phyloP scores from a whole-genome alignment of 1,284 basidiomycete species.

The Trichosporon sp. region DNA sequence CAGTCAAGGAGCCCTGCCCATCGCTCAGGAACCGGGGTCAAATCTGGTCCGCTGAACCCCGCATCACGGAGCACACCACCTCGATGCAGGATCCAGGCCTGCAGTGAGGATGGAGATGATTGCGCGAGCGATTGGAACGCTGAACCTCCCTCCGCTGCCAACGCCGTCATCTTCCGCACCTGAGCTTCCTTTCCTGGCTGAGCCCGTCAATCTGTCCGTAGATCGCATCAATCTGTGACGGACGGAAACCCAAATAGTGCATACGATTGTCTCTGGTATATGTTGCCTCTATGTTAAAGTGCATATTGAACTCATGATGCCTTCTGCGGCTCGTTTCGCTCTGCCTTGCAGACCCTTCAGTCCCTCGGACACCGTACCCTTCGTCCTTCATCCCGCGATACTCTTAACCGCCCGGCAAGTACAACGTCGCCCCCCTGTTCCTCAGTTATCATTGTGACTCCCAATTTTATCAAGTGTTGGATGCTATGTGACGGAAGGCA shows the following conservation, averaged over 20 bases:
- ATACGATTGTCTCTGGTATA: conserved; percentile 3
- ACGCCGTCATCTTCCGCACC: not conserved
- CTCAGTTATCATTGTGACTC: conserved; percentile 4
- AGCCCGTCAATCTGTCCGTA: not conserved
- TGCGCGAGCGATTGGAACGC: no score
- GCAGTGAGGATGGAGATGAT: no score
- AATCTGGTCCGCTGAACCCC: no score
- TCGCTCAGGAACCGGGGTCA: no score
- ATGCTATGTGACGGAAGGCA: not conserved
- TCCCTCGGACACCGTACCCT: no score
- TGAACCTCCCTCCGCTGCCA: not conserved
- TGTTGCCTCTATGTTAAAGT: not conserved
- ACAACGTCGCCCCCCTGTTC: not conserved
- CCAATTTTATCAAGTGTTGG: not conserved
- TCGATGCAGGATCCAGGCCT: no score
- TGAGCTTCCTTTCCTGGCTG: not conserved
- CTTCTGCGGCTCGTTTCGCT: not conserved
- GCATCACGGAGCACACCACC: no score
- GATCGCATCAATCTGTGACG: not conserved
- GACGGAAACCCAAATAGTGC: not conserved
- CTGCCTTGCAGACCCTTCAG: no score
- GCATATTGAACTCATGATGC: not conserved
- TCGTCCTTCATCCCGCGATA: not conserved
- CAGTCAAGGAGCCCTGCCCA: no score
- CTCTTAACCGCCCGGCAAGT: not conserved